Evolutionary conservation across 2,329 filamentous ascomycete species (phyloP), one percentile per base, ranked within the genome.

Genomic region (Fusarium protoensiforme): DNA sequence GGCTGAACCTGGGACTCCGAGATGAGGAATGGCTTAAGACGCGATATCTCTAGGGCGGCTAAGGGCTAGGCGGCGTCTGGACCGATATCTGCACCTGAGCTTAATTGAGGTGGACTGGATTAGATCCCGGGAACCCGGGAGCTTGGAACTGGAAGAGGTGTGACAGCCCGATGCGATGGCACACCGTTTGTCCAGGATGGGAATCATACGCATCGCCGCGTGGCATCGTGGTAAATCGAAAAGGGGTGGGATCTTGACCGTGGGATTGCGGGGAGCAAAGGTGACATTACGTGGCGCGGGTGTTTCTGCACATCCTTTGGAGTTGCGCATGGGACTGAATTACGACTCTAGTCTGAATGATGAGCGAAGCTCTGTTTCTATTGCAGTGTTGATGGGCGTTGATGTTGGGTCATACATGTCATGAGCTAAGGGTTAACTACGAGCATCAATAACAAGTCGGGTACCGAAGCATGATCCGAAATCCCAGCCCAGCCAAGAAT

Each of bases 21-120:
- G 96, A 94, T 43, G 94, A 93, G 74, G 94, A 97, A 81, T 97
- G 94, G 95, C 95, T 96, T 91, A 93, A 93, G 83, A 90, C 92
- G 20, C 93, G 93, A 82, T 90, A 92, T 71, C 83, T 97, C 71
- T 93, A 79, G 73, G 57, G 39, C 63, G 61, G 18, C 22, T 22
- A 57, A 53, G 61, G 59, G 62, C 35, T 63, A 48, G 36, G 33
- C 31, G 59, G 41, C 16, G 29, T 35, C 48, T 39, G 10, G 31
- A 16, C 61, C 29, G 38, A 22, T 38, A 29, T 10, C 24, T 67
- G 63, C 35, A 62, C 53, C 57, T 54, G 56, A 56, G 48, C 31
- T 61, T 18, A 31, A 53, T 22, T 10, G n/a, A 39, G n/a, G 51
- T 53, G 46, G 27, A 53, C 61, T 38, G 46, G 31, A 51, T 56